Evolutionary conservation across 2,329 filamentous ascomycete genomes (phyloP).

Genomic region (Cladophialophora carrionii): DNA sequence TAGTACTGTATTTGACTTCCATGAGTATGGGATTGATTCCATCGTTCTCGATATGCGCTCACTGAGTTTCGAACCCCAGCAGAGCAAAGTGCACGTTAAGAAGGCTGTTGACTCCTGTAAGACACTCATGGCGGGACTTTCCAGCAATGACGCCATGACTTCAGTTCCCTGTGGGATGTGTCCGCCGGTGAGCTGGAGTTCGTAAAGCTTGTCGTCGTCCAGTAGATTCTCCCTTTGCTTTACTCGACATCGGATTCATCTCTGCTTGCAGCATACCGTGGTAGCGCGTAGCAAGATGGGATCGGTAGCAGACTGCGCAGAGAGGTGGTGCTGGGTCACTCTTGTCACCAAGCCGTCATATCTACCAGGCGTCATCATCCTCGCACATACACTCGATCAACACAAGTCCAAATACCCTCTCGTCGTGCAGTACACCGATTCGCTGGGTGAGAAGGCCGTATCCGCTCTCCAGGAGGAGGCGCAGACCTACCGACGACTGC

Average conservation of each 20-base stretch:
- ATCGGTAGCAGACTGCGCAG: conserved; percentile 13
- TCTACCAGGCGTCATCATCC: conserved; percentile 56
- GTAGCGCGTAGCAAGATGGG: conserved; percentile 17
- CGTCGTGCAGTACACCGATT: conserved; percentile 55
- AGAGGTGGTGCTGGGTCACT: conserved; percentile 51
- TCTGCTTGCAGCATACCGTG: not conserved
- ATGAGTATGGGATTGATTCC: not conserved
- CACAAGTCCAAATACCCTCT: conserved; percentile 54
- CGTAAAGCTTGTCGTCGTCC: not conserved
- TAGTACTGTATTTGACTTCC: not conserved
- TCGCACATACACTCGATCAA: conserved; percentile 54
- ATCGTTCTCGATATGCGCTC: not conserved
- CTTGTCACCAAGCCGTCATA: conserved; percentile 58
- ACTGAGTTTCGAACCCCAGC: not conserved
- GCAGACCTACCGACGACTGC: conserved; percentile 45
- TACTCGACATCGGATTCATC: not conserved
- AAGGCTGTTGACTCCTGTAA: not conserved
- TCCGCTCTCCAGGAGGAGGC: conserved; percentile 50
- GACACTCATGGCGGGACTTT: not conserved
- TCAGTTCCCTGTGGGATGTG: not conserved
- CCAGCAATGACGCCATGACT: conserved; percentile 27
- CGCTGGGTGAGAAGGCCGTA: conserved; percentile 48
- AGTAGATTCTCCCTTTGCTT: not conserved
- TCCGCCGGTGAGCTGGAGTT: not conserved
- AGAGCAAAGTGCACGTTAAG: not conserved